A percentile compares a stretch with the other conserved stretches of the same genome.
These are phyloP conservation scores for Umbelopsis vinacea DNA, from an alignment of 192 early-diverging fungal genomes.

Conservation along the genomic window DNA sequence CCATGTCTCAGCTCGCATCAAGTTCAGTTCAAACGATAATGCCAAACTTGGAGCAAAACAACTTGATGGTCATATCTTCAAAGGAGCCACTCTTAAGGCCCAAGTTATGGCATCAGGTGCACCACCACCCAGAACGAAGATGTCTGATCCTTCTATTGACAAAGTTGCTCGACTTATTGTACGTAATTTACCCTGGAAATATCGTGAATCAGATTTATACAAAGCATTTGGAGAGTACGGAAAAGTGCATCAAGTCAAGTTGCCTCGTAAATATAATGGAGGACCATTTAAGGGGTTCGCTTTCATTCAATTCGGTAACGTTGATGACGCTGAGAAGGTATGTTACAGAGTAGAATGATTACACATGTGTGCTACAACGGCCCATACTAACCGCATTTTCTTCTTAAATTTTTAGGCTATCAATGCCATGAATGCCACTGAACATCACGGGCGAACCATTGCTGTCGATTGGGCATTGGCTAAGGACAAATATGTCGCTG, in stretches of 20 bases:
- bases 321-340: constrained; percentile 67
- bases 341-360: constrained; percentile 5
- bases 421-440: constrained; percentile 70
- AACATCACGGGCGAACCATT: constrained; percentile 72
- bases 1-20: constrained; percentile 46
- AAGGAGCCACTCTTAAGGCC: constrained; percentile 63
- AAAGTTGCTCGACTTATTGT: constrained; percentile 83
- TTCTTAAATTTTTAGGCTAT: constrained; percentile 50
- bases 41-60: constrained; percentile 61
- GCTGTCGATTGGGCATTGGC: constrained; percentile 86
- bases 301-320: constrained; percentile 84
- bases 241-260: constrained; percentile 67
- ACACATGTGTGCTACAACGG: neutral
- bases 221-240: constrained; percentile 70
- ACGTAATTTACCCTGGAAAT: constrained; percentile 84
- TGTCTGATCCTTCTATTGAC: constrained; percentile 36
- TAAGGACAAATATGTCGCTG: constrained; percentile 72
- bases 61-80: constrained; percentile 78
- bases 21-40: constrained; percentile 46
- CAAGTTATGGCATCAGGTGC: constrained; percentile 44
- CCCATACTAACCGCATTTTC: neutral
- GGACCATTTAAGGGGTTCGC: constrained; percentile 88
- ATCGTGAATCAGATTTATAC: constrained; percentile 67
- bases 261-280: constrained; percentile 75
- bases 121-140: constrained; percentile 25